A percentile compares a stretch with the other conserved stretches of the same genome.
Conservation (phyloP, 305 asterid genomes). For the Lippia alba region DNA sequence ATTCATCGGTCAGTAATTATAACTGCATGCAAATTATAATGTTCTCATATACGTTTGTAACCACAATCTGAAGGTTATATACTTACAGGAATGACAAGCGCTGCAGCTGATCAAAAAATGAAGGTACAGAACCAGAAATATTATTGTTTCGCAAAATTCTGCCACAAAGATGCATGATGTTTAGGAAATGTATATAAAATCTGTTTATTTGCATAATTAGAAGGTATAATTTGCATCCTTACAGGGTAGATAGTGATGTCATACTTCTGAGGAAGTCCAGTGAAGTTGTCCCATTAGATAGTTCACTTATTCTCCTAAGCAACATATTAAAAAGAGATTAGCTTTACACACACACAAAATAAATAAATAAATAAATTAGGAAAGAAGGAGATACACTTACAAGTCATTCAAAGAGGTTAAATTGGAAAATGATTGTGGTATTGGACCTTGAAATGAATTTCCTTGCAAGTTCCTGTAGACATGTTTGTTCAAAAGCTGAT, state of each 20-base stretch:
- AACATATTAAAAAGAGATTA: conserved; percentile 25
- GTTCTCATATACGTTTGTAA: not conserved
- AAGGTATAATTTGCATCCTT: conserved; percentile 28
- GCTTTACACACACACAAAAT: not conserved
- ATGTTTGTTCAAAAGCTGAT: conserved; percentile 6
- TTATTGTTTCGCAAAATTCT: conserved; percentile 63
- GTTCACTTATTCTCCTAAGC: conserved; percentile 63
- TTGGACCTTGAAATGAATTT: conserved; percentile 61
- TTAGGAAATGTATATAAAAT: not conserved
- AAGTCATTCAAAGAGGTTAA: conserved; percentile 52
- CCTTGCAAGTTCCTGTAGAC: conserved; percentile 59
- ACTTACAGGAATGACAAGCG: conserved; percentile 58
- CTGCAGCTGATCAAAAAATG: conserved; percentile 38
- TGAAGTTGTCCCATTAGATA: conserved; percentile 60
- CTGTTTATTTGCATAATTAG: not conserved
- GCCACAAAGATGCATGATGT: conserved; percentile 14
- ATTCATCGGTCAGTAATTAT: not conserved
- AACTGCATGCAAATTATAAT: not conserved
- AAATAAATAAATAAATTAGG: not conserved
- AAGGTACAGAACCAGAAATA: conserved; percentile 71
- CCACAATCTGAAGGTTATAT: conserved; percentile 25
- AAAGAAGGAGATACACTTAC: conserved; percentile 37
- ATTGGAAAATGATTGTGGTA: conserved; percentile 53
- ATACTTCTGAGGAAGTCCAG: conserved; percentile 50
- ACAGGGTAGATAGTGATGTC: conserved; percentile 51